Percentiles rank a stretch among this genome's conserved stretches.
Conservation (phyloP, 2,329 filamentous ascomycete species). For the Achaetomium macrosporum region DNA sequence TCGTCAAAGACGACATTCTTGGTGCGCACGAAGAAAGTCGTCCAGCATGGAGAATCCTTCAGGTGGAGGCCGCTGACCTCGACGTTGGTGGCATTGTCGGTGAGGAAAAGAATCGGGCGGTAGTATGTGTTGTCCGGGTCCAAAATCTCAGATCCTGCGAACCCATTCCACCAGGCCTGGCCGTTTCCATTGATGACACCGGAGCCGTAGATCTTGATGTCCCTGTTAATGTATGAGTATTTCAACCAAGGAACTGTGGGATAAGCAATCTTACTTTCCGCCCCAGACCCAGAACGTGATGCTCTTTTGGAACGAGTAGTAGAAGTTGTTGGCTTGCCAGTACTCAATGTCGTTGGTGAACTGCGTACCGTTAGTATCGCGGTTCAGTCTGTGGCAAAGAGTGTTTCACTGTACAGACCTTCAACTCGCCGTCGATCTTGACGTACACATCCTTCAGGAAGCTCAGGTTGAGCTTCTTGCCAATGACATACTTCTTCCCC, state of each 20-base stretch:
- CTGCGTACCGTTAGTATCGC: conserved; percentile 8
- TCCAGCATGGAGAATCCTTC: conserved; percentile 59
- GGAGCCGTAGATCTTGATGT: conserved; percentile 55
- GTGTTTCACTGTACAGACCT: neutral
- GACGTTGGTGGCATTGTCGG: conserved; percentile 54
- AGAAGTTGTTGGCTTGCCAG: conserved; percentile 39
- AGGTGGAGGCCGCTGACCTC: conserved; percentile 53
- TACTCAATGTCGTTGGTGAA: conserved; percentile 40
- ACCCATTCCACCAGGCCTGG: conserved; percentile 39
- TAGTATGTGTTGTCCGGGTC: conserved; percentile 50
- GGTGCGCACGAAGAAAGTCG: conserved; percentile 49
- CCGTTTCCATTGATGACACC: conserved; percentile 53
- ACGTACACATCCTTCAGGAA: conserved; percentile 54
- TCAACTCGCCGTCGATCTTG: conserved; percentile 51
- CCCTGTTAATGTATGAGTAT: conserved; percentile 26
- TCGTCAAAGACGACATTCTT: conserved; percentile 9
- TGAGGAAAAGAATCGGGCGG: conserved; percentile 55
- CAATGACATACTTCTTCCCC: conserved; percentile 51
- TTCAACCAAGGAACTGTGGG: neutral
- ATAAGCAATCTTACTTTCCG: conserved; percentile 30
- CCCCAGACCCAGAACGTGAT: conserved; percentile 62
- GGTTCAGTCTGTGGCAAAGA: neutral
- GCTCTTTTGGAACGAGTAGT: conserved; percentile 41
- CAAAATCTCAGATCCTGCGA: conserved; percentile 39
- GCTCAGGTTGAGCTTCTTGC: conserved; percentile 52